Evolutionary conservation across 78 protist species (phyloP).

Genomic region (Creolimax fragrantissima): DNA sequence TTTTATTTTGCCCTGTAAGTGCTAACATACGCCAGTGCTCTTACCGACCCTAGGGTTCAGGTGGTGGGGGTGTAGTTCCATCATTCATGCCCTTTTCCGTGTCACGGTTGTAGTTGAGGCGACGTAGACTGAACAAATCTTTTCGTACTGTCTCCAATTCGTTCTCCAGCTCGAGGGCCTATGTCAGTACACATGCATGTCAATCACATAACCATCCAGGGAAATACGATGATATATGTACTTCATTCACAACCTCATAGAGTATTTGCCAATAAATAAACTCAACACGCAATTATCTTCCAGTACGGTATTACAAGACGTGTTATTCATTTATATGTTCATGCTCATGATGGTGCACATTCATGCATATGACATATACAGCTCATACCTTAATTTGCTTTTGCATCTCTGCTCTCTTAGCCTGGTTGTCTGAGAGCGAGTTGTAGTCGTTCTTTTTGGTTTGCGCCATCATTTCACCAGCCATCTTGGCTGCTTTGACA

Average conservation of each 20-base stretch:
- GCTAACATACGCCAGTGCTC: no score
- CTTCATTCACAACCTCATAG: no score
- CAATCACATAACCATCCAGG: no score
- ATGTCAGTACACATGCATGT: neutral
- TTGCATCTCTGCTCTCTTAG: slow-evolving; percentile 11
- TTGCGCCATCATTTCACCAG: neutral
- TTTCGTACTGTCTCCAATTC: neutral
- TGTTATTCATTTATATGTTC: no score
- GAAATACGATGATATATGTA: no score
- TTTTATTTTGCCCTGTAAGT: no score
- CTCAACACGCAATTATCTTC: no score
- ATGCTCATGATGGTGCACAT: no score
- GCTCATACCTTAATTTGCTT: slow-evolving; percentile 19
- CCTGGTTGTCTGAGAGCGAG: slow-evolving; percentile 1
- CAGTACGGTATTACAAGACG: no score
- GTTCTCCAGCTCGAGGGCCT: slow-evolving; percentile 12
- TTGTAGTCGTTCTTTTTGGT: neutral
- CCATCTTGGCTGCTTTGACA: neutral
- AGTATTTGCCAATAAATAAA: no score
- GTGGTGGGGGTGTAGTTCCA: neutral
- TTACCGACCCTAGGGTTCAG: neutral
- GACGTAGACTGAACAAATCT: neutral
- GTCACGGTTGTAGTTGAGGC: neutral
- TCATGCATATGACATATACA: no score
- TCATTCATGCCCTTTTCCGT: neutral